Evolutionary conservation across 345 rosid species (phyloP).

Genomic region (Syzygium aqueum): DNA sequence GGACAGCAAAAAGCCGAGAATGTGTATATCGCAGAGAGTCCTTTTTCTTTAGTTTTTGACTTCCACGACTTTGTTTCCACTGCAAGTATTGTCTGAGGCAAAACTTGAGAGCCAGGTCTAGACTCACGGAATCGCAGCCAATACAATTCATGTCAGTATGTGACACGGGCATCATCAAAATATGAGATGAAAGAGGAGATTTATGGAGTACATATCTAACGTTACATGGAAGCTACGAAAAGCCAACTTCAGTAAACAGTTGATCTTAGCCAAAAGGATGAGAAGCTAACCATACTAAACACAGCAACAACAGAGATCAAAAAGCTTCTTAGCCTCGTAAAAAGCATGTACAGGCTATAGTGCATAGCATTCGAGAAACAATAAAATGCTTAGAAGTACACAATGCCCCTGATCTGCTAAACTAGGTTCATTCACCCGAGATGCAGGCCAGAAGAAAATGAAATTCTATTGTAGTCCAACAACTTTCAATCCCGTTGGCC

Average conservation of each 20-base stretch:
- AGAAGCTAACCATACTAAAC: background rate
- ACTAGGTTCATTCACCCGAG: background rate
- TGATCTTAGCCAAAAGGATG: background rate
- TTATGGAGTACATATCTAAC: background rate
- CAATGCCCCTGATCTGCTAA: background rate
- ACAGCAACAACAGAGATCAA: background rate
- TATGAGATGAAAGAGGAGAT: background rate
- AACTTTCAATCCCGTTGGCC: background rate
- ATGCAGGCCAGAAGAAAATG: background rate
- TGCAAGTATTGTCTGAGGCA: background rate
- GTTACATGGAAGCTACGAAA: background rate
- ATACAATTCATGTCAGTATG: background rate
- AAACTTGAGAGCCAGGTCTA: background rate
- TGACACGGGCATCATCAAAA: background rate
- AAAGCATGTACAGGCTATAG: background rate
- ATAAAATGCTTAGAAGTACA: background rate
- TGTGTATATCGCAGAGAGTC: background rate
- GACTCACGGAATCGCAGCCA: background rate
- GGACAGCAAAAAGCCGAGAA: background rate
- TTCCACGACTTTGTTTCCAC: background rate
- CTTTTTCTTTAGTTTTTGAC: background rate
- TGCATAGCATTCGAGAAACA: background rate
- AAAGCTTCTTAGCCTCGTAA: background rate
- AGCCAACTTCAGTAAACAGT: background rate
- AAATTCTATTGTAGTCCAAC: background rate